Evolutionary conservation across 176 grass and related monocot genomes (phyloP).

Genomic region (maize (Zea mays)): Zm-B73-REFERENCE-NAM-5.0 NC_050104.1:156213001-156213500

Average conservation of each 20-base stretch:
- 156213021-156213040: conserved; percentile 34
- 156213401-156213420: neutral
- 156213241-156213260: conserved; percentile 33
- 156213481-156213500: conserved; percentile 40
- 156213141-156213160: neutral
- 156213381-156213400: neutral
- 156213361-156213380: neutral
- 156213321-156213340: conserved; percentile 5
- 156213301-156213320: conserved; percentile 29
- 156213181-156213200: neutral
- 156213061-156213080: conserved; percentile 44
- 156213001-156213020: conserved; percentile 45
- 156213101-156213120: conserved; percentile 14
- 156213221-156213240: neutral
- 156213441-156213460: neutral
- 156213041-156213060: conserved; percentile 44
- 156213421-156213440: neutral
- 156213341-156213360: too few species aligned
- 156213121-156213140: neutral
- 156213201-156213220: conserved; percentile 15
- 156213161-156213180: neutral
- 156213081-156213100: conserved; percentile 33
- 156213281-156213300: conserved; percentile 25
- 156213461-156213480: conserved; percentile 8
- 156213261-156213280: conserved; percentile 19